Base-by-base conservation (phyloP, 2,329 filamentous ascomycete species). In the Immersiporthe knoxdaviesiana region DNA sequence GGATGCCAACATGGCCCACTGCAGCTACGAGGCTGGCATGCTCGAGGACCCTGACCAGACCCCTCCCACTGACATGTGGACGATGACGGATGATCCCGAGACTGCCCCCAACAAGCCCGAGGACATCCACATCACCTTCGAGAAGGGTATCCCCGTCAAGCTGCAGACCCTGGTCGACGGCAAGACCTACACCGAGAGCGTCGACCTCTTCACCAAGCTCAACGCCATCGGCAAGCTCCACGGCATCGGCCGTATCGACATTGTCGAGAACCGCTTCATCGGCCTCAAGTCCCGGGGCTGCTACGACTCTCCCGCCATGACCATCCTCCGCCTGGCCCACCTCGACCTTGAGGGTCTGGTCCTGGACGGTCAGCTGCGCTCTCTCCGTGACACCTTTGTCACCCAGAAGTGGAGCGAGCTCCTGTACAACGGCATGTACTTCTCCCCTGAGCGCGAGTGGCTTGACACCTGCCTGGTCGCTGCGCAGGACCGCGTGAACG, bases 31-130 rank as follows among this genome's bases (percentile, higher is more conserved):
- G 84, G 90, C 90, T 65, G 92, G 92, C 77, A 90, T 90, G 72
- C 85, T 93, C 70, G 91, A 92, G 68, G 88, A 88, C 73, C 85
- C 85, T 58, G 80, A 86, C 77, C 82, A 85, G 74, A 88, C 90
- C 70, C 88, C 92, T 50, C 91, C 92, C 67, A 84, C 87, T 74
- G 91, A 94, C 78, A 92, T 95, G 89, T 95, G 92, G 92, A 94
- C 88, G 76, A 84, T 90, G 76, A 91, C 90, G 69, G 81, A 86
- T 69, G 90, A 91, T 76, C 91, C 91, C 54, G 80, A 87, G 72
- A 87, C 88, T 71, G 92, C 91, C 2, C 91, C 92, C 70, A 86
- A 93, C 77, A 82, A 86, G 76, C 90, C 91, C 50, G 85, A 89
- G 77, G 88, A 93, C 78, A 89, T 94, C 82, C 90, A 88, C 70